Evolutionary conservation across 176 grass and related monocot genomes (phyloP).

Genomic region (Alopecurus myosuroides): DNA sequence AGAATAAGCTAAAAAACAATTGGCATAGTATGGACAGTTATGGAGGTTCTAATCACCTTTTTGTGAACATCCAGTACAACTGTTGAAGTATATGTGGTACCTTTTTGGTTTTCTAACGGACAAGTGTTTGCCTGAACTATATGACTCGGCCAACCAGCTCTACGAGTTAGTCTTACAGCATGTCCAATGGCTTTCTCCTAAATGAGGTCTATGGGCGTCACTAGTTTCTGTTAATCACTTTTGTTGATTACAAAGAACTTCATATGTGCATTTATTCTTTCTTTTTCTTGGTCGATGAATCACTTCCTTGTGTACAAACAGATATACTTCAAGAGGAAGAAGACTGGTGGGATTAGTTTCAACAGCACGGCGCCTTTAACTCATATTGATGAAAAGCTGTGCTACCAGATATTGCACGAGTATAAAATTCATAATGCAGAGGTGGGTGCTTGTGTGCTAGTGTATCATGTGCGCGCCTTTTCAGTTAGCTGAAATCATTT

Average conservation of each 20-base stretch:
- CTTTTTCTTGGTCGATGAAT: not conserved
- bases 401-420: constrained; percentile 95
- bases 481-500: constrained; percentile 9
- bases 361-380: constrained; percentile 75
- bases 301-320: constrained; percentile 27
- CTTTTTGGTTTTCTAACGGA: not conserved
- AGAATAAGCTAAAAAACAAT: not conserved
- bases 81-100: not conserved
- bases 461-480: not conserved
- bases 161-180: not conserved
- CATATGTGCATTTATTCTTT: not conserved
- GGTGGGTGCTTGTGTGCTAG: constrained; percentile 3
- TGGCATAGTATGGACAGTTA: not conserved
- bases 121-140: not conserved
- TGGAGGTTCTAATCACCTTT: not conserved
- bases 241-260: constrained; percentile 8
- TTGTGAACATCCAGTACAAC: not conserved
- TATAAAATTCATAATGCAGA: constrained; percentile 99
- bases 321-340: constrained; percentile 99
- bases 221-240: not conserved
- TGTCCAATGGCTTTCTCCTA: not conserved
- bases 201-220: not conserved
- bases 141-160: constrained; percentile 6
- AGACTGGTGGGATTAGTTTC: constrained; percentile 96
- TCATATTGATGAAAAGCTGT: constrained; percentile 98